Conservation (phyloP, 495 filamentous ascomycete species). For the Hyaloscypha variabilis region DNA sequence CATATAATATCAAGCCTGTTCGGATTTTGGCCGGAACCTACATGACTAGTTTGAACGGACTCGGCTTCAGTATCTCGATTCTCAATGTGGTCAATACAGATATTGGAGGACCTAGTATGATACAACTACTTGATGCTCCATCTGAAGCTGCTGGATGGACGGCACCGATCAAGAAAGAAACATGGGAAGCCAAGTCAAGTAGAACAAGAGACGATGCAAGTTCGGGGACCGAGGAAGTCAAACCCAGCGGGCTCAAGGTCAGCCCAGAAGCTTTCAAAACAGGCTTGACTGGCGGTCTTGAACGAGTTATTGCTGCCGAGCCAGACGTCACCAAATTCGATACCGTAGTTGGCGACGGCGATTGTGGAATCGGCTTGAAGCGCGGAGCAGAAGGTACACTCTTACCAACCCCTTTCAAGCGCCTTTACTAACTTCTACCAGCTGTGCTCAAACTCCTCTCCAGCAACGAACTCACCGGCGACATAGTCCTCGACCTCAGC, state of each 20-base stretch:
- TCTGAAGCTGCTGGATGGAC: constrained; percentile 87
- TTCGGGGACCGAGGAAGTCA: constrained; percentile 46
- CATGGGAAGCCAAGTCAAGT: constrained; percentile 56
- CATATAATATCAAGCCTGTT: constrained; percentile 72
- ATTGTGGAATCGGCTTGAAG: constrained; percentile 90
- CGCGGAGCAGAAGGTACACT: constrained; percentile 79
- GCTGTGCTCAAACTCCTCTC: constrained; percentile 71
- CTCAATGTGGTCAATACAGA: constrained; percentile 82
- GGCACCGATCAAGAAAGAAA: constrained; percentile 65
- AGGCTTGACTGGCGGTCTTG: constrained; percentile 66
- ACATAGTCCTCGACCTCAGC: constrained; percentile 71
- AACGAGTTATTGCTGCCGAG: constrained; percentile 75
- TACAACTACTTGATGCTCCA: constrained; percentile 85
- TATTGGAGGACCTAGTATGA: constrained; percentile 76
- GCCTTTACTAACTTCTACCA: constrained; percentile 29
- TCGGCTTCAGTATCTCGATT: constrained; percentile 88
- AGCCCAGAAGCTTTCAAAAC: constrained; percentile 60
- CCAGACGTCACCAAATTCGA: constrained; percentile 87
- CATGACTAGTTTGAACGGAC: constrained; percentile 90
- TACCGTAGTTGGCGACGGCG: constrained; percentile 92
- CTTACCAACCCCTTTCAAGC: constrained; percentile 10
- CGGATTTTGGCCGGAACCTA: constrained; percentile 67
- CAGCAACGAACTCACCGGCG: constrained; percentile 57
- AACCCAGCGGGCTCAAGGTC: constrained; percentile 71
- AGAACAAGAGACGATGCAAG: constrained; percentile 43